Conservation (phyloP, 768 basidiomycete species). For the Collybiopsis luxurians region DNA sequence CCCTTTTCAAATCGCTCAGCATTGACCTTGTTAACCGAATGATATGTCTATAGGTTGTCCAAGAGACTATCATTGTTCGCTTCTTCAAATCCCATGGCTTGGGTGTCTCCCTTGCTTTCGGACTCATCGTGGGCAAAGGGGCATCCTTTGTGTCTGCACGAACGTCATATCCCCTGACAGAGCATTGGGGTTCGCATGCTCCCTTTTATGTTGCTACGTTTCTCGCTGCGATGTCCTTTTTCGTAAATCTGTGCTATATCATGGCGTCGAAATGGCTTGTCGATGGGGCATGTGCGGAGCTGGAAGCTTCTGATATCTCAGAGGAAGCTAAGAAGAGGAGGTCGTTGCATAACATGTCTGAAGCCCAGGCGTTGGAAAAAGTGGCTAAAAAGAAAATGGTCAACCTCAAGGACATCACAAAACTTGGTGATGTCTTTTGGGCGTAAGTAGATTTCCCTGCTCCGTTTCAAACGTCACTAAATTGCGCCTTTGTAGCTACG, state of each 20-base stretch:
- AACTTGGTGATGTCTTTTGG: conserved; percentile 78
- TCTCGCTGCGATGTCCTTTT: conserved; percentile 63
- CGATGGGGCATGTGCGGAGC: conserved; percentile 53
- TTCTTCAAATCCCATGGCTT: conserved; percentile 77
- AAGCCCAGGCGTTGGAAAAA: conserved; percentile 59
- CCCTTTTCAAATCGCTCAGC: no score
- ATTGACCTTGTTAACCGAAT: no score
- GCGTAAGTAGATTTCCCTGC: conserved; percentile 43
- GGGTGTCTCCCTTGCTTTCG: conserved; percentile 77
- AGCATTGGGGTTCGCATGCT: conserved; percentile 62
- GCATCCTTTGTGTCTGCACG: conserved; percentile 75
- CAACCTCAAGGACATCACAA: conserved; percentile 54
- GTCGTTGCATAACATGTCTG: conserved; percentile 42
- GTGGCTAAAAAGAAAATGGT: conserved; percentile 68
- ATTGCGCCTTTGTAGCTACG: conserved; percentile 44
- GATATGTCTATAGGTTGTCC: no score
- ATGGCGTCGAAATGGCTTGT: conserved; percentile 63
- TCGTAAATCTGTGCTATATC: conserved; percentile 68
- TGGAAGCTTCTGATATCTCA: conserved; percentile 61
- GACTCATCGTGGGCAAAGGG: conserved; percentile 77
- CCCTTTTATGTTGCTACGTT: conserved; percentile 71
- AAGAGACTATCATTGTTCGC: conserved; percentile 82
- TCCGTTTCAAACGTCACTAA: neutral
- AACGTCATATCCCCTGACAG: conserved; percentile 74
- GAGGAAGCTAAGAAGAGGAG: conserved; percentile 52